A percentile compares a stretch with the other conserved stretches of the same genome.
These are phyloP conservation scores for Arachnopeziza araneosa DNA, from an alignment of 2,329 filamentous ascomycete species.

Conservation along the genomic window DNA sequence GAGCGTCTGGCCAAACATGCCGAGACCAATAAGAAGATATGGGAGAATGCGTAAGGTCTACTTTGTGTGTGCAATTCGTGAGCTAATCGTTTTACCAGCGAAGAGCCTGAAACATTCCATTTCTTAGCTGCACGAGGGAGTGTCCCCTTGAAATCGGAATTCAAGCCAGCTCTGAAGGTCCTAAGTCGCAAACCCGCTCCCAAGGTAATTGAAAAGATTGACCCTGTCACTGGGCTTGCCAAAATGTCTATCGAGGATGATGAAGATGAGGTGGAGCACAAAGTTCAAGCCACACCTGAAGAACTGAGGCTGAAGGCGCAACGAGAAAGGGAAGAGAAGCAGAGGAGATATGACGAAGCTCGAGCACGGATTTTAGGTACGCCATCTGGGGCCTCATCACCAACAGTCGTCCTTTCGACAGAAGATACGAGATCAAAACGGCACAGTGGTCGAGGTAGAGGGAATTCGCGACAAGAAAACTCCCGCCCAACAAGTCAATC, in stretches of 20 bases:
- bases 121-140: conserved; percentile 63
- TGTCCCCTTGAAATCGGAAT: conserved; percentile 62
- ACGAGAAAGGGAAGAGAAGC: conserved; percentile 80
- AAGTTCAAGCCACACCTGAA: conserved; percentile 62
- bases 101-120: conserved; percentile 68
- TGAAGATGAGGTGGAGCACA: conserved; percentile 60
- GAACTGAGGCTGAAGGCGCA: conserved; percentile 75
- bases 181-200: conserved; percentile 74
- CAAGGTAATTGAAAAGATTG: conserved; percentile 52
- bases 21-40: conserved; percentile 78
- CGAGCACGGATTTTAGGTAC: conserved; percentile 78
- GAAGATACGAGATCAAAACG: conserved; percentile 46
- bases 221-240: conserved; percentile 45
- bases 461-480: conserved; percentile 33
- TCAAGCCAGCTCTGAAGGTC: conserved; percentile 79
- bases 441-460: conserved; percentile 40
- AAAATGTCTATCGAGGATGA: conserved; percentile 46
- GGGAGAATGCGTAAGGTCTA: conserved; percentile 73
- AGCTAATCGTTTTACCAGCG: conserved; percentile 31
- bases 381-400: conserved; percentile 54
- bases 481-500: conserved; percentile 31
- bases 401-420: conserved; percentile 54
- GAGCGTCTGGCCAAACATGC: conserved; percentile 75
- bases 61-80: neutral
- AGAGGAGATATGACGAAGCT: conserved; percentile 82